Conservation (phyloP, 768 basidiomycete species). For the Hygrophoropsis aurantiaca region DNA sequence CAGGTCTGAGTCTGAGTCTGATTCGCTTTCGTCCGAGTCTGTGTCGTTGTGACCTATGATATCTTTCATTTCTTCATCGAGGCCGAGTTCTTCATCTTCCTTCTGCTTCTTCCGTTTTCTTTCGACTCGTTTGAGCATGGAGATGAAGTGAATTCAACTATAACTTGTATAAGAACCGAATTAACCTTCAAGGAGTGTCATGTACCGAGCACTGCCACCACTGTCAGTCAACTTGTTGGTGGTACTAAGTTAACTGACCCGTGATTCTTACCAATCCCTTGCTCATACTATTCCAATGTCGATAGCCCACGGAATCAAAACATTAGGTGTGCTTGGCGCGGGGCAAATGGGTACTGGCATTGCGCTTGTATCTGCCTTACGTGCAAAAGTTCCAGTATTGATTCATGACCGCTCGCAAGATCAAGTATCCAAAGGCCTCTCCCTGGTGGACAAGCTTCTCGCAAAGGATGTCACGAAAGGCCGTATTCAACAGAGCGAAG, state of each 20-base stretch:
- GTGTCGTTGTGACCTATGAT: slow-evolving; percentile 70
- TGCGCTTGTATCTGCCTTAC: slow-evolving; percentile 80
- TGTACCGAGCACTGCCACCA: slow-evolving; percentile 33
- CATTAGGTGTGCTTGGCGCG: slow-evolving; percentile 76
- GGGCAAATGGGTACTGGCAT: slow-evolving; percentile 95
- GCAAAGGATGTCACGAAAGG: slow-evolving; percentile 90
- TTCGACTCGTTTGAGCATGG: slow-evolving; percentile 80
- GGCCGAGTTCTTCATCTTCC: slow-evolving; percentile 62
- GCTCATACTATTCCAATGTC: slow-evolving; percentile 37
- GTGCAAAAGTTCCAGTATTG: slow-evolving; percentile 82
- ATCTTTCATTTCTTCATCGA: slow-evolving; percentile 64
- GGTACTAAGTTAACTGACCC: not conserved
- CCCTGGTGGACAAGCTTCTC: slow-evolving; percentile 77
- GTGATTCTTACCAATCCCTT: slow-evolving; percentile 6
- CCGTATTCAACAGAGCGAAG: slow-evolving; percentile 63
- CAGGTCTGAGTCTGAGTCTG: slow-evolving; percentile 42
- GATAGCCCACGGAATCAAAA: slow-evolving; percentile 70
- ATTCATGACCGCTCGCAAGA: slow-evolving; percentile 78
- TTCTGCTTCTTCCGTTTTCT: slow-evolving; percentile 61
- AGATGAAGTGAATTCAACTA: not conserved
- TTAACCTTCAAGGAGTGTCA: no score
- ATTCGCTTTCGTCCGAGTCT: slow-evolving; percentile 68
- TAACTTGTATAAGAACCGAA: not conserved
- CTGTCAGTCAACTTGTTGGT: slow-evolving; percentile 15
- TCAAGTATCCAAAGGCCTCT: slow-evolving; percentile 73